A percentile compares a stretch with the other conserved stretches of the same genome.
Conservation (phyloP, 768 basidiomycete species). For the Mycena galericulata region DNA sequence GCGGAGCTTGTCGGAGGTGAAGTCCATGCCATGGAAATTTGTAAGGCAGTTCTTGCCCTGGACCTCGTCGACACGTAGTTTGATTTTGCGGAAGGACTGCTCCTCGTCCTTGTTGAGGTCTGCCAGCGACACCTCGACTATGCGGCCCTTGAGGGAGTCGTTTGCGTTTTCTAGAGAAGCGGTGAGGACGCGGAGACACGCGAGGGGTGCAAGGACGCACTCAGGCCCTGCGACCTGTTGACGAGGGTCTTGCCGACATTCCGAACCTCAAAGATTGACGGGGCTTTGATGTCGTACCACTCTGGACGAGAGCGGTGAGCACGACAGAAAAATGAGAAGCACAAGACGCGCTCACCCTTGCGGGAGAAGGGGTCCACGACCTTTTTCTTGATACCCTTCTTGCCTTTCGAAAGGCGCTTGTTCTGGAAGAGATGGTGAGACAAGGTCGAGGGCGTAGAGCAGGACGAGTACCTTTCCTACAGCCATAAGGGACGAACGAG, state of each 20-base stretch:
- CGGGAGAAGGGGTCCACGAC: slow-evolving; percentile 99
- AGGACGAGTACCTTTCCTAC: slow-evolving; percentile 49
- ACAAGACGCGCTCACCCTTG: slow-evolving; percentile 76
- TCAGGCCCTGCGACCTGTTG: slow-evolving; percentile 98
- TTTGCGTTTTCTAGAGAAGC: slow-evolving; percentile 88
- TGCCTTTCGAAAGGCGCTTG: slow-evolving; percentile 97
- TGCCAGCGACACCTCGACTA: slow-evolving; percentile 94
- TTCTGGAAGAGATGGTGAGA: slow-evolving; percentile 65
- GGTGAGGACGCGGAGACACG: slow-evolving; percentile 1
- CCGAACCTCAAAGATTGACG: slow-evolving; percentile 95
- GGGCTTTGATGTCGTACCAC: slow-evolving; percentile 99
- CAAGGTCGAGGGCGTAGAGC: neutral
- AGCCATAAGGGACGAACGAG: slow-evolving; percentile 70
- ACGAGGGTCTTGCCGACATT: slow-evolving; percentile 99
- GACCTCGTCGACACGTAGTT: slow-evolving; percentile 95
- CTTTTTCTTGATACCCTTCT: slow-evolving; percentile 99
- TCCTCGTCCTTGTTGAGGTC: slow-evolving; percentile 99
- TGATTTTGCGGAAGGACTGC: slow-evolving; percentile 99
- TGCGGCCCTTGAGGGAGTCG: slow-evolving; percentile 97
- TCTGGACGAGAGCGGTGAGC: slow-evolving; percentile 60
- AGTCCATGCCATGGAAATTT: slow-evolving; percentile 99
- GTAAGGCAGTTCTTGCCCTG: slow-evolving; percentile 99
- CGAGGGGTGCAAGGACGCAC: slow-evolving; percentile 64
- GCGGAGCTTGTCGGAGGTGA: slow-evolving; percentile 99
- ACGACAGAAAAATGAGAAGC: slow-evolving; percentile 1